A percentile compares a stretch with the other conserved stretches of the same genome.
Conservation (phyloP, 179 eudicot genomes). For the Sideroxylon spinosum region DNA sequence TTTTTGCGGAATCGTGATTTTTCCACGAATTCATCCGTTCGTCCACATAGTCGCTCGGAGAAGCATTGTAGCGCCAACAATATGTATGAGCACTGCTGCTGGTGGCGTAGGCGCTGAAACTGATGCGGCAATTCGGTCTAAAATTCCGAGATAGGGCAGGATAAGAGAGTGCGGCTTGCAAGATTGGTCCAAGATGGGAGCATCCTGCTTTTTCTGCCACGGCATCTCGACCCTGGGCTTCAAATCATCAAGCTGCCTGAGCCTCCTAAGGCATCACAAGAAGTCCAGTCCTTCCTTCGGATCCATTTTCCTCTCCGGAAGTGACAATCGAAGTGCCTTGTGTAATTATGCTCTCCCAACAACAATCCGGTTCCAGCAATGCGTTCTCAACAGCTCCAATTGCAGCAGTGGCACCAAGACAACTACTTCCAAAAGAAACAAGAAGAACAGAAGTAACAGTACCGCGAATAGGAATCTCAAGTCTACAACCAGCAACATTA, state of each 20-base stretch:
- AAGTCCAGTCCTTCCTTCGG: neutral
- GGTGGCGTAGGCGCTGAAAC: neutral
- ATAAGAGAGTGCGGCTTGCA: neutral
- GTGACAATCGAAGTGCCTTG: neutral
- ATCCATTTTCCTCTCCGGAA: neutral
- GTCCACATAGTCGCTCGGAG: neutral
- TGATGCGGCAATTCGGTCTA: neutral
- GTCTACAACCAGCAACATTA: neutral
- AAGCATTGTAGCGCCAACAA: neutral
- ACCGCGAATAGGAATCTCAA: neutral
- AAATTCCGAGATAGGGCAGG: neutral
- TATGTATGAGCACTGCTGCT: neutral
- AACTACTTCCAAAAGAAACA: neutral
- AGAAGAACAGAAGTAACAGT: neutral
- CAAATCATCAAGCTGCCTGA: conserved; percentile 10
- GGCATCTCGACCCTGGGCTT: conserved; percentile 19
- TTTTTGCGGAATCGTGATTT: neutral
- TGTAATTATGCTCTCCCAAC: neutral
- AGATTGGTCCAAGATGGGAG: conserved; percentile 21
- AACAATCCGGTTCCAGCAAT: neutral
- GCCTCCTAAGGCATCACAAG: conserved; percentile 8
- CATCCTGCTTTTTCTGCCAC: conserved; percentile 22
- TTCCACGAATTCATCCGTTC: neutral
- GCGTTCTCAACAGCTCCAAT: neutral
- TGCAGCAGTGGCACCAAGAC: neutral